A percentile compares a stretch with the other conserved stretches of the same genome.
These are phyloP conservation scores for Potentilla sterilis DNA, from an alignment of 306 rosid species.

Conservation along the genomic window DNA sequence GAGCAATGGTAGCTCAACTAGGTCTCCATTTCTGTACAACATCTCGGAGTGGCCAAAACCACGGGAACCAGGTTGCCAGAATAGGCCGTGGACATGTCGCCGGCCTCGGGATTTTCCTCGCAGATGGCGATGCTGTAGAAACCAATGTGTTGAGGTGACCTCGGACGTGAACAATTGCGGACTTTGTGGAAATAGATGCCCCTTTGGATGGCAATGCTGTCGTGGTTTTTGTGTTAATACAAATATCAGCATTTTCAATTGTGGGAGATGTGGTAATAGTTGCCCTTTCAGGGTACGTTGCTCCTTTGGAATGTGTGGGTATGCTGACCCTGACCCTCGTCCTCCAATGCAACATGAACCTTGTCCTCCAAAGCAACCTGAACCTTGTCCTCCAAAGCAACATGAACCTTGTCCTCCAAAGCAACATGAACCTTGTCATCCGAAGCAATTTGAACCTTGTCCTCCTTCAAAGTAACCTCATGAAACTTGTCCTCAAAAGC, in stretches of 20 bases:
- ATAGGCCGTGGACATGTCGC: constrained; percentile 36
- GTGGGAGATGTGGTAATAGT: constrained; percentile 63
- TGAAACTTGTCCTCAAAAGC: neutral
- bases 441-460: no score
- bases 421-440: neutral
- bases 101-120: constrained; percentile 24
- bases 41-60: neutral
- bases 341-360: neutral
- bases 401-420: no score
- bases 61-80: constrained; percentile 38
- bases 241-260: constrained; percentile 40
- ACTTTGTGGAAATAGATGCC: constrained; percentile 42
- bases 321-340: constrained; percentile 21
- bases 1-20: constrained; percentile 17
- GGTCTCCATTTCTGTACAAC: constrained; percentile 43
- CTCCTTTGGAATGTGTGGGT: constrained; percentile 65
- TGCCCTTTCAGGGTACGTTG: constrained; percentile 47
- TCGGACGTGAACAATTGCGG: constrained; percentile 59
- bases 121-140: constrained; percentile 41
- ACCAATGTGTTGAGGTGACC: constrained; percentile 49
- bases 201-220: constrained; percentile 54
- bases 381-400: no score
- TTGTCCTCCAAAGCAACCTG: neutral
- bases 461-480: no score
- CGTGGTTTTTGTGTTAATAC: constrained; percentile 47